Evolutionary conservation across 305 asterid genomes (phyloP).

Genomic region (Stenogyne calaminthoides): DNA sequence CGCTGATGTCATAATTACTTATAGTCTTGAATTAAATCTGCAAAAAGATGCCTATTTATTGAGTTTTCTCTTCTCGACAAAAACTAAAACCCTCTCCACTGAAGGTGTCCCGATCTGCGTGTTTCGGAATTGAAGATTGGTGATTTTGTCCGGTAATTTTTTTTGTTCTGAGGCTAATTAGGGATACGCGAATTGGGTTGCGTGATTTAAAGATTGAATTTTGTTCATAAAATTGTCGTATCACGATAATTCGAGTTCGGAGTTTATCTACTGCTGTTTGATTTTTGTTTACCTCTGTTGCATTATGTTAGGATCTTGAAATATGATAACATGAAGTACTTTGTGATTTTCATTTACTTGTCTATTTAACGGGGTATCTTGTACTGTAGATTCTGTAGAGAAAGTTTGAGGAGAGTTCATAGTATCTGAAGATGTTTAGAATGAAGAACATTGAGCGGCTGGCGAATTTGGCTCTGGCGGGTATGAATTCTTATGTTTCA

Average conservation of each 20-base stretch:
- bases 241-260: constrained; percentile 4
- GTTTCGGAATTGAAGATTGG: too few relatives aligned
- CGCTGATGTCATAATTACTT: background rate
- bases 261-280: constrained; percentile 1
- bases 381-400: constrained; percentile 30
- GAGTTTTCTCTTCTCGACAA: constrained; percentile 8
- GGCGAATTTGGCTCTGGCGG: constrained; percentile 85
- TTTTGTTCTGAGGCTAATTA: constrained; percentile 7
- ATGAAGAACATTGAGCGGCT: constrained; percentile 81
- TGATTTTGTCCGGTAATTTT: background rate
- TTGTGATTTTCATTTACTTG: background rate
- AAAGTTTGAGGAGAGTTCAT: constrained; percentile 23
- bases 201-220: constrained; percentile 23
- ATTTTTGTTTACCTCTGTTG: background rate
- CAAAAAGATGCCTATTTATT: background rate
- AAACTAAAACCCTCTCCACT: too few relatives aligned
- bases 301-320: constrained; percentile 19
- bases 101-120: too few relatives aligned
- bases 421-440: constrained; percentile 25
- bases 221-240: background rate
- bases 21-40: background rate
- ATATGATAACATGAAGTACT: constrained; percentile 7
- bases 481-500: constrained; percentile 34
- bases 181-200: background rate
- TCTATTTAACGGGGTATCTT: constrained; percentile 10